Conservation (phyloP, 164 flowering plant genomes). For the Umbilicus rupestris region DNA sequence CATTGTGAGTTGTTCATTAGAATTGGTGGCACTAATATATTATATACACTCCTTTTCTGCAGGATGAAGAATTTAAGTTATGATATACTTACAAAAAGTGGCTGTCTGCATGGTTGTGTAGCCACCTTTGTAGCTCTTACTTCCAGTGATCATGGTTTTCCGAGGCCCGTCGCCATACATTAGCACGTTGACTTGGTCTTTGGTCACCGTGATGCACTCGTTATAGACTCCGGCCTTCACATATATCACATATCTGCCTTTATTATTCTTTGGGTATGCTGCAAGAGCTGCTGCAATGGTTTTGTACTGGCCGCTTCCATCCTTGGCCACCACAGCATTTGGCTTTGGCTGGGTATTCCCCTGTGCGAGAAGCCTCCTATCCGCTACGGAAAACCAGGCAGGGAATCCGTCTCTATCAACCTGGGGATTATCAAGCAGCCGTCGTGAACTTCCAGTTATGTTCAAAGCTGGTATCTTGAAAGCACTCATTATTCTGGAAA, state of each 20-base stretch:
- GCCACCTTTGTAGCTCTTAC: slow-evolving; percentile 20
- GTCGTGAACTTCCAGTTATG: slow-evolving; percentile 9
- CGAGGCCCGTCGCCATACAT: slow-evolving; percentile 64
- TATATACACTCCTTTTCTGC: no score
- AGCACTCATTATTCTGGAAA: slow-evolving; percentile 18
- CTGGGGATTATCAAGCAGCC: slow-evolving; percentile 14
- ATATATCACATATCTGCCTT: slow-evolving; percentile 36
- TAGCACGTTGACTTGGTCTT: slow-evolving; percentile 26
- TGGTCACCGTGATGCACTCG: slow-evolving; percentile 30
- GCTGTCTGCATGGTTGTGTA: slow-evolving; percentile 33
- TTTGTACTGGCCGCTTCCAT: slow-evolving; percentile 44
- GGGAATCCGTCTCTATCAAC: slow-evolving; percentile 23
- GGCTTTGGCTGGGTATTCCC: slow-evolving; percentile 16
- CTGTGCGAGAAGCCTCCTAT: slow-evolving; percentile 28
- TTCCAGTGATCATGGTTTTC: slow-evolving; percentile 44
- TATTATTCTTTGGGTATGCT: slow-evolving; percentile 31
- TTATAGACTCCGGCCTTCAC: slow-evolving; percentile 52
- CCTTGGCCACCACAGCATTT: slow-evolving; percentile 47
- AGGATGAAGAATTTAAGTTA: background rate
- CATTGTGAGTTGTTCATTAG: background rate
- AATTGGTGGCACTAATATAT: no score
- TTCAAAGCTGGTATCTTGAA: slow-evolving; percentile 14
- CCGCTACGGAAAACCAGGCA: slow-evolving; percentile 25
- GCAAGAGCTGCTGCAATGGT: slow-evolving; percentile 36
- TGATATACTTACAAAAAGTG: slow-evolving; percentile 30